A percentile compares a stretch with the other conserved stretches of the same genome.
Evolutionary conservation across 768 basidiomycete genomes (phyloP).

Genomic region (Floccularia luteovirens): DNA sequence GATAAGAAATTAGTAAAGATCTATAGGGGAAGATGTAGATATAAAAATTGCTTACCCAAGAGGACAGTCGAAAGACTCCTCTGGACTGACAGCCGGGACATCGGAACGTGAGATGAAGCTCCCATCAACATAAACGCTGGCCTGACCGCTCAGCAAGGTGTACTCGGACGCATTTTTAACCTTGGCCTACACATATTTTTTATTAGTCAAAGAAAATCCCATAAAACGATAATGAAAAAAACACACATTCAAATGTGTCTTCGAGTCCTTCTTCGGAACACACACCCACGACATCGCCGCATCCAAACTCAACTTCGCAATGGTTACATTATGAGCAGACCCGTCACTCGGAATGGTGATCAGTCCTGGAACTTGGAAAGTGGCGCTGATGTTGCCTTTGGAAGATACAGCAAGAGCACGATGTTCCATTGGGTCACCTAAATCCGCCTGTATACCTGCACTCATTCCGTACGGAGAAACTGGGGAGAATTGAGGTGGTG

Average conservation of each 20-base stretch:
- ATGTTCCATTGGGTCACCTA: constrained; percentile 8
- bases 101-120: constrained; percentile 34
- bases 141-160: constrained; percentile 32
- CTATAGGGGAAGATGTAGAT: neutral
- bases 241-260: constrained; percentile 27
- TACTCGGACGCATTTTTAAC: constrained; percentile 45
- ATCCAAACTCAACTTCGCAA: constrained; percentile 20
- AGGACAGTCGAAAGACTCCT: constrained; percentile 28
- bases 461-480: constrained; percentile 14
- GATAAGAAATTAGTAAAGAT: neutral
- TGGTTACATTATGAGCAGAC: constrained; percentile 23
- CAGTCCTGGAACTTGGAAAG: constrained; percentile 31
- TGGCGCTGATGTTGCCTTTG: constrained; percentile 29
- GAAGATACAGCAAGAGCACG: constrained; percentile 21
- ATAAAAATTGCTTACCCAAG: constrained; percentile 24
- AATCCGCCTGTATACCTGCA: neutral
- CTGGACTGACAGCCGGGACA: constrained; percentile 26
- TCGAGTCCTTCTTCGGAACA: constrained; percentile 29
- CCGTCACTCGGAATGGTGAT: constrained; percentile 26
- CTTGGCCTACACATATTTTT: constrained; percentile 18
- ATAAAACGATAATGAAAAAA: constrained; percentile 16
- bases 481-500: neutral
- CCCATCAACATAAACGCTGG: constrained; percentile 43
- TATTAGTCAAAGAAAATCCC: neutral
- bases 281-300: constrained; percentile 24